Evolutionary conservation across 2,329 filamentous ascomycete genomes (phyloP).

Genomic region (Pyricularia pennisetigena): DNA sequence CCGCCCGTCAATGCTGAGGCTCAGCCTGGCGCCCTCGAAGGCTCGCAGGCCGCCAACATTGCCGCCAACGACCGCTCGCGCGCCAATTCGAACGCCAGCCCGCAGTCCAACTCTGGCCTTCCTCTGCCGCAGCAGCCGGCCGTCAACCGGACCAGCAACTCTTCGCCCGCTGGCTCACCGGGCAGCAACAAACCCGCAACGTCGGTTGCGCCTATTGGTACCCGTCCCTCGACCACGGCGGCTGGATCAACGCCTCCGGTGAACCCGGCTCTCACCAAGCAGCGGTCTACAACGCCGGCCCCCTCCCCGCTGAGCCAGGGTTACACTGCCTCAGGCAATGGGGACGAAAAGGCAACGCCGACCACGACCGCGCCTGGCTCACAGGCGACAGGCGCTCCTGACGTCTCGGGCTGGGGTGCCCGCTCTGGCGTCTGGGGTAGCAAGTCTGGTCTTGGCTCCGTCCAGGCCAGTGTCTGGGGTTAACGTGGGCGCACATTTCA

Average conservation of each 20-base stretch:
- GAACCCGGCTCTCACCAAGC: conserved; percentile 48
- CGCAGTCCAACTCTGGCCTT: conserved; percentile 54
- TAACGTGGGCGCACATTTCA: conserved; percentile 28
- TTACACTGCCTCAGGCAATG: conserved; percentile 42
- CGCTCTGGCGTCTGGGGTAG: conserved; percentile 72
- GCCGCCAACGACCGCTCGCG: conserved; percentile 51
- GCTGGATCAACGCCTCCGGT: conserved; percentile 33
- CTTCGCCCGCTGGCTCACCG: conserved; percentile 75
- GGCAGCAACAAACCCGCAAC: conserved; percentile 48
- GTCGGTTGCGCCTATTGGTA: conserved; percentile 86
- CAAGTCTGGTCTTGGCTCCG: conserved; percentile 63
- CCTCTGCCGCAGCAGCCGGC: conserved; percentile 48
- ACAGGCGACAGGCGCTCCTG: conserved; percentile 29
- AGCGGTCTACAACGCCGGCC: conserved; percentile 75
- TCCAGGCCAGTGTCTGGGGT: conserved; percentile 91
- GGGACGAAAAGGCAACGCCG: conserved; percentile 33
- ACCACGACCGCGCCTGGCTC: conserved; percentile 26
- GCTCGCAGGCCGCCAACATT: conserved; percentile 32
- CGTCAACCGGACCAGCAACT: conserved; percentile 65
- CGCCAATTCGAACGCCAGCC: conserved; percentile 78
- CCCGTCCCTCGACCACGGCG: conserved; percentile 61
- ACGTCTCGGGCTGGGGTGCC: conserved; percentile 60
- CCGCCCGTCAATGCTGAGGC: conserved; percentile 20
- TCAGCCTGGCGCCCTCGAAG: conserved; percentile 19
- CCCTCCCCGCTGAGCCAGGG: conserved; percentile 79